A percentile compares a stretch with the other conserved stretches of the same genome.
These are phyloP conservation scores for Musa troglodytarum DNA, from an alignment of 176 grass and related monocot genomes.

Conservation along the genomic window DNA sequence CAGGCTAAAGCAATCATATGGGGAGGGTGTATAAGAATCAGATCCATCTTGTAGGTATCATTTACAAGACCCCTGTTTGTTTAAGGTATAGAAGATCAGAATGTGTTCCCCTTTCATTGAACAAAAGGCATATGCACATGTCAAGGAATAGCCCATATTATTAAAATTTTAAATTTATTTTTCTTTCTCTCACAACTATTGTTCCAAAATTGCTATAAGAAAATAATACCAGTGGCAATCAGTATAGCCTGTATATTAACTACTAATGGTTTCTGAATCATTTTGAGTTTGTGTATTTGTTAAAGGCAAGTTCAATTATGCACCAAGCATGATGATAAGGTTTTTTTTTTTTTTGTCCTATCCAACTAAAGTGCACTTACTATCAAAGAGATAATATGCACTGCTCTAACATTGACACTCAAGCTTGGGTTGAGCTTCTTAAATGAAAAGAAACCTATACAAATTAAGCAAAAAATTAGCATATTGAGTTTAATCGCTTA, in stretches of 20 bases:
- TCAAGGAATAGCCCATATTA: neutral
- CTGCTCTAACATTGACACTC: neutral
- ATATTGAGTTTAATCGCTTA: constrained; percentile 23
- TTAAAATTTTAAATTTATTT: neutral
- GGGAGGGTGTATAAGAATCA: constrained; percentile 86
- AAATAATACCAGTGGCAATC: neutral
- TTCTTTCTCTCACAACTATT: neutral
- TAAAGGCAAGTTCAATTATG: neutral
- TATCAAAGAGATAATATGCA: no score
- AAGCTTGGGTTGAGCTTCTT: neutral
- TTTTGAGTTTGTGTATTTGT: neutral
- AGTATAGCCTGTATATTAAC: neutral
- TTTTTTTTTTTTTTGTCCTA: neutral
- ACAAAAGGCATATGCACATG: neutral
- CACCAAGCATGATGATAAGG: neutral
- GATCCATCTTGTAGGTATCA: constrained; percentile 95
- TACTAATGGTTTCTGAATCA: neutral
- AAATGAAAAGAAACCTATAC: neutral
- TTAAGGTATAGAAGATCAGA: neutral
- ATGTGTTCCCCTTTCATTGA: neutral
- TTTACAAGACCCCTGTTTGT: constrained; percentile 82
- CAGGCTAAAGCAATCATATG: constrained; percentile 96
- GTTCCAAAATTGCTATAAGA: no score
- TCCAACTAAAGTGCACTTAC: no score
- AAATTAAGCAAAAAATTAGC: neutral